These are phyloP conservation scores for Fusarium tupiense DNA, from an alignment of 2,329 filamentous ascomycete species.

Conservation along the genomic window DNA sequence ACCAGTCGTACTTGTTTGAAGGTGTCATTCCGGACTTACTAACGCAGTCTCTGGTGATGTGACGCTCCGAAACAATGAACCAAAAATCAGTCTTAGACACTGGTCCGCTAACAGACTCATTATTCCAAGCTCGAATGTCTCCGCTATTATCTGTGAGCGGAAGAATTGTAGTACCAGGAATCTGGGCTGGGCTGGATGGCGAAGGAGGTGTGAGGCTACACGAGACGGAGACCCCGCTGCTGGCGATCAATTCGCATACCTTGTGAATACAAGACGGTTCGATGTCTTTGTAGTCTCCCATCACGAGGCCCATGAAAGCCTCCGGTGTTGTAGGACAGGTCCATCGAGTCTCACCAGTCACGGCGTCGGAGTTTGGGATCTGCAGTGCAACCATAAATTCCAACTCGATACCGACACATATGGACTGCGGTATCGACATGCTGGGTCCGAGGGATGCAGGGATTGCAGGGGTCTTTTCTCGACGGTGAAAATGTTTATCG, in stretches of 20 bases:
- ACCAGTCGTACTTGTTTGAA: conserved; percentile 37
- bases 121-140: conserved; percentile 35
- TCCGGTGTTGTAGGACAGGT: conserved; percentile 14
- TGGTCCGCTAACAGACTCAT: not conserved
- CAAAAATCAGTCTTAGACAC: conserved; percentile 27
- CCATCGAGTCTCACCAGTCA: conserved; percentile 20
- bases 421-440: conserved; percentile 13
- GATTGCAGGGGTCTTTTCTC: not conserved
- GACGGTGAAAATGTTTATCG: not conserved
- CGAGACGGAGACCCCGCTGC: conserved; percentile 30
- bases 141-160: conserved; percentile 14
- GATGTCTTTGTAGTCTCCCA: conserved; percentile 12
- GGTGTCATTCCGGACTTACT: conserved; percentile 24
- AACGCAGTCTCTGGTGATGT: conserved; percentile 33
- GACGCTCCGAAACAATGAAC: conserved; percentile 35
- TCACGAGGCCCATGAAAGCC: conserved; percentile 19
- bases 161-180: conserved; percentile 15
- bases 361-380: not conserved
- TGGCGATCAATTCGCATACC: conserved; percentile 36
- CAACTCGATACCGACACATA: conserved; percentile 42
- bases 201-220: conserved; percentile 16
- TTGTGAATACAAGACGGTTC: conserved; percentile 25
- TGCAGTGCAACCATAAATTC: conserved; percentile 42
- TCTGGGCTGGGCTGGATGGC: conserved; percentile 6
- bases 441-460: not conserved